Base-by-base conservation (phyloP, 805 yeast genomes). In the Tetrapisispora arboricola region DNA sequence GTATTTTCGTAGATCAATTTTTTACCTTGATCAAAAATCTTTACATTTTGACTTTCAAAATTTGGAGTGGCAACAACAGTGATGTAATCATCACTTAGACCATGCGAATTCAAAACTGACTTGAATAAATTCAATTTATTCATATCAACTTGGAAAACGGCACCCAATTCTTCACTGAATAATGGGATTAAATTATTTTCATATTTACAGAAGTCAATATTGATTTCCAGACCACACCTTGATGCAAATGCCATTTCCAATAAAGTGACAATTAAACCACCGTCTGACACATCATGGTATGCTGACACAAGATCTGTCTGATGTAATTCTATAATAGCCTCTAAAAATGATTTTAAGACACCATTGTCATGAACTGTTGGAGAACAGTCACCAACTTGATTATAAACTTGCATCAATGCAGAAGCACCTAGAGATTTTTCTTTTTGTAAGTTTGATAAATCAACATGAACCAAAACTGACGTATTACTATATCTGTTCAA, bases 211-310 rank as follows among this genome's bases (percentile, higher is more conserved):
- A 66, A 60, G 16, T 57, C 53, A 29, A 80, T 45, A 28, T 65
- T 60, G 41, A 88, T 65, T 39, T 78, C 72, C 43, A 88, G 59
- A 48, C 98, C 98, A 40, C 78, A 75, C 67, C 96, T 79, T 25
- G 90, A 88, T 34, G 97, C 95, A 66, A 92, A 92, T 0, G 96
- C 95, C 97, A 92, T 92, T 68, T 92, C 98, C 33, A 82, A 66
- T 35, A 84, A 68, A 9, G 97, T 80, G 33, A 83, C 79, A 44
- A 88, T 67, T 57, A 90, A 70, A 58, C 98, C 98, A 73, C 98
- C 98, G 63, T 92, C 98, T 18, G 95, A 84, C 55, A 90, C 73
- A 63, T 92, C 98, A 59, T 92, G 98, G 67, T 92, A 92, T 4
- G 96, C 84, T 57, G 80, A 71, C 12, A 92, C 88, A 32, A 73